Percentiles rank a stretch among this genome's conserved stretches.
These are phyloP conservation scores for Solanum raphanifolium DNA, from an alignment of 257 asterid species.

Conservation along the genomic window DNA sequence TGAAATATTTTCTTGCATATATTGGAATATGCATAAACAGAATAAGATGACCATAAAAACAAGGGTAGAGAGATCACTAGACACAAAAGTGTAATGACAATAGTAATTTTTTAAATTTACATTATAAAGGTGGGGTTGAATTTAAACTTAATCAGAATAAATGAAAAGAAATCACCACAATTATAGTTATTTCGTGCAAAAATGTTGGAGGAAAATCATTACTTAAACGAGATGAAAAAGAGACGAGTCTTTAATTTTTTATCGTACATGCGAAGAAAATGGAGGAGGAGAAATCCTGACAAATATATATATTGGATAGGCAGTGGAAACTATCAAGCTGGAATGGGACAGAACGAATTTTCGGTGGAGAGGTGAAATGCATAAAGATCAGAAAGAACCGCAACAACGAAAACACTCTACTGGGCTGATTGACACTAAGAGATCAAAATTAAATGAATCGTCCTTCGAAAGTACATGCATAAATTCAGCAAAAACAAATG, in stretches of 20 bases:
- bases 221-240: not conserved
- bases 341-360: no score
- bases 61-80: not conserved
- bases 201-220: not conserved
- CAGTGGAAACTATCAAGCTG: rapidly evolving
- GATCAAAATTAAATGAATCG: not conserved
- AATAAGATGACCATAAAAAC: not conserved
- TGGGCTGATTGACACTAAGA: no score
- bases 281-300: no score
- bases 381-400: no score
- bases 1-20: not conserved
- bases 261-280: not conserved
- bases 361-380: rapidly evolving
- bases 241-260: not conserved
- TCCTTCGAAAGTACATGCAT: not conserved
- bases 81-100: no score
- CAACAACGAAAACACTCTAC: not conserved
- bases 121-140: no score
- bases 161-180: no score
- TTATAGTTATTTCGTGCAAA: no score
- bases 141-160: no score
- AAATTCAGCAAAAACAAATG: no score
- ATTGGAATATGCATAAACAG: not conserved
- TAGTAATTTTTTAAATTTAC: no score
- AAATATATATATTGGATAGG: no score